A percentile compares a stretch with the other conserved stretches of the same genome.
phyloP scores from a whole-genome alignment of 306 rosid genomes.

The Citrullus colocynthis region DNA sequence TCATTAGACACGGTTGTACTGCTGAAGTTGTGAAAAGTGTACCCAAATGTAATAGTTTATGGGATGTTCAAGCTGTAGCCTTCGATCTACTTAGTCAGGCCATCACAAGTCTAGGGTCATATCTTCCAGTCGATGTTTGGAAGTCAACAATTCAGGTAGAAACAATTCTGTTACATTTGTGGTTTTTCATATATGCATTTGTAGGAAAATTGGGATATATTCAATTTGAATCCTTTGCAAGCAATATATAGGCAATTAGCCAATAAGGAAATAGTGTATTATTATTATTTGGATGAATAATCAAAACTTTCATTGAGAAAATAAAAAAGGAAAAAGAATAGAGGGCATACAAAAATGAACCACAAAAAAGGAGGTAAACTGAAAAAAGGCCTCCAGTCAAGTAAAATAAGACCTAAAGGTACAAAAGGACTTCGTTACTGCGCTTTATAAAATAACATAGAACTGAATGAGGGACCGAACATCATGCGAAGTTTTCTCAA shows the following conservation, averaged over 20 bases:
- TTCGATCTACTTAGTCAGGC: conserved; percentile 59
- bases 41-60: conserved; percentile 29
- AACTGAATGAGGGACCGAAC: too few species aligned
- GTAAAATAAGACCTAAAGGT: too few species aligned
- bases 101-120: conserved; percentile 52
- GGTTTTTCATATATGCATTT: background rate
- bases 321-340: too few species aligned
- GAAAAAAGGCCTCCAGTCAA: too few species aligned
- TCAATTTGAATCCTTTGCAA: background rate
- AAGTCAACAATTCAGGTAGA: conserved; percentile 60
- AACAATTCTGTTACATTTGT: conserved; percentile 1
- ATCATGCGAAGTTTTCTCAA: background rate
- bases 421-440: too few species aligned
- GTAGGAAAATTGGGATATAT: background rate
- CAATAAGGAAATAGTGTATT: background rate
- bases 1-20: conserved; percentile 19
- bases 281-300: background rate
- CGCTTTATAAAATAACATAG: too few species aligned
- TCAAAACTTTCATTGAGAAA: too few species aligned
- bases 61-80: conserved; percentile 59
- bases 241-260: background rate
- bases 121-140: conserved; percentile 57
- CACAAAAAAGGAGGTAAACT: too few species aligned
- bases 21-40: conserved; percentile 24
- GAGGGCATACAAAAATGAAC: too few species aligned